phyloP scores from a whole-genome alignment of 129 eudicot species.

The Ambrosia trifida region DNA sequence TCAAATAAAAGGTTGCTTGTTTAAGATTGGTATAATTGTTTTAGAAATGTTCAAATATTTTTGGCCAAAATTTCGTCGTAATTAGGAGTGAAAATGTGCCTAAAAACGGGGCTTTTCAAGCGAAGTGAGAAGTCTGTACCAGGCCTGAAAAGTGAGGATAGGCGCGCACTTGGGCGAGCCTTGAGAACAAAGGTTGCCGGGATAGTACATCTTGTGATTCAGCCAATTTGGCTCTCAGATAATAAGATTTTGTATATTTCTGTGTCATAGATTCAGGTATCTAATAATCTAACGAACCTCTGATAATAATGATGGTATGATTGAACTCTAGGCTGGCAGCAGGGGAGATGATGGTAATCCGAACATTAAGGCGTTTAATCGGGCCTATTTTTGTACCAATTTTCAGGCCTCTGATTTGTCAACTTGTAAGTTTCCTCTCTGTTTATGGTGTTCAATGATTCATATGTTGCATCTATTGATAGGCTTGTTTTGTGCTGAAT shows the following conservation, averaged over 20 bases:
- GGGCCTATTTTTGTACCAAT: conserved; percentile 21
- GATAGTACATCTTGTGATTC: background rate
- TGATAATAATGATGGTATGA: background rate
- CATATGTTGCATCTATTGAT: conserved; percentile 7
- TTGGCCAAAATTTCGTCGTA: too few species aligned
- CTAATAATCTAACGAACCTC: too few species aligned
- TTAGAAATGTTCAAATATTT: too few species aligned
- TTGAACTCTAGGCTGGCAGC: conserved; percentile 14
- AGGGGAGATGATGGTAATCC: conserved; percentile 27
- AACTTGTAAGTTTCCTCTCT: conserved; percentile 25
- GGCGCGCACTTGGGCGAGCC: too few species aligned
- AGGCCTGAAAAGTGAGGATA: too few species aligned
- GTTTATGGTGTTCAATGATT: background rate
- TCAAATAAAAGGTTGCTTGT: too few species aligned
- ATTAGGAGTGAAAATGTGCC: too few species aligned
- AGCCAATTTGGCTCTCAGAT: background rate
- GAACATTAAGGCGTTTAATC: conserved; percentile 15
- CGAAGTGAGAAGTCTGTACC: too few species aligned
- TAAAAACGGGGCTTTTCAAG: too few species aligned
- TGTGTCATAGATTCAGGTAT: background rate
- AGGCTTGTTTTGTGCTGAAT: background rate
- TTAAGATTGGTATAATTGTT: too few species aligned
- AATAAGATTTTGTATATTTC: background rate
- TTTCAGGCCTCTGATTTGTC: conserved; percentile 21
- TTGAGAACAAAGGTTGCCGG: too few species aligned